Evolutionary conservation across 2,329 filamentous ascomycete genomes (phyloP), one percentile per base, ranked within the genome.

Genomic region (Aureobasidium sp.): DNA sequence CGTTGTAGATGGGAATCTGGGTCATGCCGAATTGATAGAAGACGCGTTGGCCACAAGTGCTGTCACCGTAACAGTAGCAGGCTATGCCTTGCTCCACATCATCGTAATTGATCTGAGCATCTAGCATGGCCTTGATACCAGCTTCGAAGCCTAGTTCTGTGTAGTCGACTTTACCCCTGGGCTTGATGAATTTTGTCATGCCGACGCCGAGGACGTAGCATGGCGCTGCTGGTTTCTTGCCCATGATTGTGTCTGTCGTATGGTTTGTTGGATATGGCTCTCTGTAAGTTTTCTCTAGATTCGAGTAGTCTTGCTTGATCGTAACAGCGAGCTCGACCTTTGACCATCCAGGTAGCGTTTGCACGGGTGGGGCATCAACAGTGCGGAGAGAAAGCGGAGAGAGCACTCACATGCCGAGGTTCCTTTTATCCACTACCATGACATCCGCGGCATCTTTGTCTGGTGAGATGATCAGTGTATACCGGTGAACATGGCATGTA

Each of bases 11-110:
- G 69, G 93, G 93, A 68, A 97, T 96, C 70, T 88, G 82, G 45
- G 92, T 96, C 87, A 97, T 92, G 78, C 93, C 94, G 74, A 97
- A 96, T 77, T 97, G 93, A 78, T 97, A 97, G 77, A 97, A 96
- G 70, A 97, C 92, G 65, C 93, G 87, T 79, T 97, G 93, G 50
- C 93, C 93, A 75, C 89, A 94, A 60, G 93, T 96, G 65, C 86
- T 91, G 78, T 97, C 93, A 70, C 93, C 93, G 74, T 96, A 96
- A 81, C 91, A 95, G 80, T 95, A 97, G 81, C 93, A 96, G n/a
- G 92, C 94, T 11, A 97, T 82, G 64, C 90, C 93, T 72, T 95
- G 89, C 65, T 96, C 91, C 60, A 97, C 91, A 64, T 96, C 91
- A 74, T 97, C 93, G 78, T 96, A 97, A 77, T 85, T 95, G 81